phyloP scores from a whole-genome alignment of 371 early-diverging fungal genomes.

The Apophysomyces ossiformis region DNA sequence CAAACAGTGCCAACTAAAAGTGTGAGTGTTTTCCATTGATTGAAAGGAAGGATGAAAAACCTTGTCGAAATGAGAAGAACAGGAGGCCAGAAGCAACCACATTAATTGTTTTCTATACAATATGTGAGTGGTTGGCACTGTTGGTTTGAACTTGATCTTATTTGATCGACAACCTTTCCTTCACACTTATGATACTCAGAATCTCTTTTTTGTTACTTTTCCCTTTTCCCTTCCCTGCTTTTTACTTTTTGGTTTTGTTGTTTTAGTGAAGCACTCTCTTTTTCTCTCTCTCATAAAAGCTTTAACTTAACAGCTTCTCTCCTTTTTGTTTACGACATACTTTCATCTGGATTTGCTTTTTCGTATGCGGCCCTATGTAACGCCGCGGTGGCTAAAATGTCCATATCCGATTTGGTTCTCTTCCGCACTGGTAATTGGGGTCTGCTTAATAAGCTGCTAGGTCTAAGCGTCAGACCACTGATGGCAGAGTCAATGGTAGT shows the following conservation, averaged over 20 bases:
- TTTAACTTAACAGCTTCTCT: no score
- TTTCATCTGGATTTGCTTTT: neutral
- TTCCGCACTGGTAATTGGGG: slow-evolving; percentile 14
- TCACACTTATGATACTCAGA: neutral
- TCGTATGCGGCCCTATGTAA: slow-evolving; percentile 11
- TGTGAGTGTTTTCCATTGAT: neutral
- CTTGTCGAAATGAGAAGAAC: slow-evolving; percentile 10
- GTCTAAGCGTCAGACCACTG: slow-evolving; percentile 14
- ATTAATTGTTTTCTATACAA: neutral
- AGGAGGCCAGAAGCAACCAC: slow-evolving; percentile 10
- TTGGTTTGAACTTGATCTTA: slow-evolving; percentile 12
- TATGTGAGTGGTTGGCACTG: slow-evolving; percentile 3
- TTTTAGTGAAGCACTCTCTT: neutral
- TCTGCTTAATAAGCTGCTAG: neutral
- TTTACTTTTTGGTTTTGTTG: neutral
- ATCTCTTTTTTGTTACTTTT: neutral
- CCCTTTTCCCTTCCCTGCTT: neutral
- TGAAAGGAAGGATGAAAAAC: neutral
- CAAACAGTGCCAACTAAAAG: neutral
- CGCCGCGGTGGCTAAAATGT: slow-evolving; percentile 20
- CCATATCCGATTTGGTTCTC: slow-evolving; percentile 20
- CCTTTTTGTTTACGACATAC: neutral
- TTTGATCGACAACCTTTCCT: neutral
- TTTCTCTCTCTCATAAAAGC: no score
- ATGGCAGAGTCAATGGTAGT: slow-evolving; percentile 12